Percentiles rank a stretch among this genome's conserved stretches.
Evolutionary conservation across 768 basidiomycete species (phyloP).

Genomic region (Termitomyces sp.): DNA sequence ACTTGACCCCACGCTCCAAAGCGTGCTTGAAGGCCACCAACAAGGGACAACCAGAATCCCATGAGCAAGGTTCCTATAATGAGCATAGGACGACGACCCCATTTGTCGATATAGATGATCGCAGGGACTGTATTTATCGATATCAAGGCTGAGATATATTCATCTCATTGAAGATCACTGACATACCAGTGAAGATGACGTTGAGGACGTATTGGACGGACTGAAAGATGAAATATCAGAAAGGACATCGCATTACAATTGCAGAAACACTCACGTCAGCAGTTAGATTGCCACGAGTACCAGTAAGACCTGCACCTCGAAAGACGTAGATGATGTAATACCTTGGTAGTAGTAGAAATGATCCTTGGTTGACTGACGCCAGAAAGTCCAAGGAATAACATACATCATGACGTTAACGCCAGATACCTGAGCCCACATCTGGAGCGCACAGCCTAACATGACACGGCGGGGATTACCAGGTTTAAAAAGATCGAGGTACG

Average conservation of each 20-base stretch:
- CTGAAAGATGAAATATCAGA: slow-evolving; percentile 19
- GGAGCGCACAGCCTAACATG: slow-evolving; percentile 60
- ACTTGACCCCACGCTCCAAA: slow-evolving; percentile 62
- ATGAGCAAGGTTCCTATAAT: slow-evolving; percentile 61
- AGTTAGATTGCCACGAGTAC: slow-evolving; percentile 69
- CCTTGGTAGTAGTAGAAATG: slow-evolving; percentile 26
- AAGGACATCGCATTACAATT: background rate
- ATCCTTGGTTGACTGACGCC: background rate
- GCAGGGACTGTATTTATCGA: slow-evolving; percentile 33
- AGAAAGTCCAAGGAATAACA: no score
- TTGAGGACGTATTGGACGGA: slow-evolving; percentile 65
- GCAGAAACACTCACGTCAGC: slow-evolving; percentile 40
- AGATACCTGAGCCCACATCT: slow-evolving; percentile 77
- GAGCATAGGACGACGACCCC: slow-evolving; percentile 78
- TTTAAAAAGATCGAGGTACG: slow-evolving; percentile 64
- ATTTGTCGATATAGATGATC: slow-evolving; percentile 67
- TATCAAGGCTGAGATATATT: slow-evolving; percentile 21
- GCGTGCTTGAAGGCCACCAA: slow-evolving; percentile 68
- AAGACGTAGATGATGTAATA: slow-evolving; percentile 72
- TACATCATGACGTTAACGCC: slow-evolving; percentile 86
- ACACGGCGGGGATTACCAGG: slow-evolving; percentile 69
- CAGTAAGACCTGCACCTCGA: slow-evolving; percentile 73
- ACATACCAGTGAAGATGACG: slow-evolving; percentile 35
- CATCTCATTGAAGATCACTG: slow-evolving; percentile 46
- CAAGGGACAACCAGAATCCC: slow-evolving; percentile 76